Evolutionary conservation across 768 basidiomycete species (phyloP).

Genomic region (Collybia mongolica): DNA sequence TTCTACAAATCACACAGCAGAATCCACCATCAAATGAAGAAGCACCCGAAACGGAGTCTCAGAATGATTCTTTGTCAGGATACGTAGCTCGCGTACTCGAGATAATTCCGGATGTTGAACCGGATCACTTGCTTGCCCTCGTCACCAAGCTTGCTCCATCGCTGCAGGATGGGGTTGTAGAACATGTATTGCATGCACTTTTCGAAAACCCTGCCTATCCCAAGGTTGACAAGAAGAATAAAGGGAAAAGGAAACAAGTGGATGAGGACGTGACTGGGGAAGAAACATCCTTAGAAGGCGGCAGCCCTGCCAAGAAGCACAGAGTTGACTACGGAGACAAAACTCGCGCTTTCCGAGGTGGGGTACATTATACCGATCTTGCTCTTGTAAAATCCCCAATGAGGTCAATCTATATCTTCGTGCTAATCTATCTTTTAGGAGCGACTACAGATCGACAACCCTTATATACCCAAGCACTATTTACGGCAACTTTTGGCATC

Average conservation of each 20-base stretch:
- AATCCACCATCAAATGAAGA: neutral
- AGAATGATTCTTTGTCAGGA: conserved; percentile 1
- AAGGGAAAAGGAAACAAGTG: conserved; percentile 25
- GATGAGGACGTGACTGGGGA: conserved; percentile 30
- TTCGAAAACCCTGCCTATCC: conserved; percentile 63
- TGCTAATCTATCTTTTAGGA: conserved; percentile 25
- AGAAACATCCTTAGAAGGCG: conserved; percentile 13
- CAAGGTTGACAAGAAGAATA: conserved; percentile 34
- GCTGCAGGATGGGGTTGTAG: conserved; percentile 40
- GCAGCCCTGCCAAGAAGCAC: conserved; percentile 29
- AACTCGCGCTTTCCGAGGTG: conserved; percentile 42
- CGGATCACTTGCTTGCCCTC: conserved; percentile 48
- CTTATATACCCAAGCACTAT: conserved; percentile 44
- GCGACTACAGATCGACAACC: conserved; percentile 50
- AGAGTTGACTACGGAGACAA: conserved; percentile 55
- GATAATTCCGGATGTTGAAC: conserved; percentile 68
- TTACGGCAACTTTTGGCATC: conserved; percentile 37
- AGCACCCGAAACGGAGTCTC: neutral
- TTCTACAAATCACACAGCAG: neutral
- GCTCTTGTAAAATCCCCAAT: conserved; percentile 42
- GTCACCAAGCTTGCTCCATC: conserved; percentile 39
- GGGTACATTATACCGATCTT: conserved; percentile 45
- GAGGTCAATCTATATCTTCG: neutral
- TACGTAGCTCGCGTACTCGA: conserved; percentile 55
- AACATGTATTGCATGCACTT: conserved; percentile 55